Conservation (phyloP, 164 flowering plant genomes). For the Aristolochia contorta region DNA sequence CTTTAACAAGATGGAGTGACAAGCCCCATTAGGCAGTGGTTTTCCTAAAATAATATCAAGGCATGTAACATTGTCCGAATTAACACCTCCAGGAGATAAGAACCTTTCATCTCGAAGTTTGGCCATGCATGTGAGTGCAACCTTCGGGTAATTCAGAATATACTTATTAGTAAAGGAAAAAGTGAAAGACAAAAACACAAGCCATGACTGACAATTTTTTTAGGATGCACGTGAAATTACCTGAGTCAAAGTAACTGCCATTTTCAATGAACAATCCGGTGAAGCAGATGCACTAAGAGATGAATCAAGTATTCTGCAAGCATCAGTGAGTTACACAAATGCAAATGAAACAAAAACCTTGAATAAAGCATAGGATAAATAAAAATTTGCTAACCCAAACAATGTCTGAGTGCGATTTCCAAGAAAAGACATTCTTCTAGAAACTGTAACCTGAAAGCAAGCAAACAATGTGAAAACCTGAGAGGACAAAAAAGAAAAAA, state of each 20-base stretch:
- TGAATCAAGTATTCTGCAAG: constrained; percentile 72
- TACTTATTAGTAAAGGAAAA: background rate
- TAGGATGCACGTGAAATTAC: constrained; percentile 18
- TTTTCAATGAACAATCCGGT: constrained; percentile 87
- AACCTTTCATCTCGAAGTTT: constrained; percentile 91
- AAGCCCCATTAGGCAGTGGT: constrained; percentile 83
- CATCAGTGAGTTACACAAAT: background rate
- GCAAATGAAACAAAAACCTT: background rate
- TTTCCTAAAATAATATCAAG: constrained; percentile 68
- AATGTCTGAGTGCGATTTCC: constrained; percentile 65
- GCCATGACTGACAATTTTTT: no score
- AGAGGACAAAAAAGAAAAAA: no score
- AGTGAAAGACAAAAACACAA: background rate
- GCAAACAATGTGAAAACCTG: no score
- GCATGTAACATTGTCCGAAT: constrained; percentile 66
- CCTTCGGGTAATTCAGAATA: constrained; percentile 27
- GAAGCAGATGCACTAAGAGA: constrained; percentile 81
- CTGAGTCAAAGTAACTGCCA: constrained; percentile 83
- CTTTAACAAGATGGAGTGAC: constrained; percentile 77
- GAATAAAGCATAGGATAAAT: background rate
- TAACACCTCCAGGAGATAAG: constrained; percentile 42
- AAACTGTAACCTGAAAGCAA: constrained; percentile 53
- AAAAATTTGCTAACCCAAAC: constrained; percentile 48
- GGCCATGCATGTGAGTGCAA: constrained; percentile 94
- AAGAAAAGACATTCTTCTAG: constrained; percentile 60